Conservation (phyloP, 2,329 filamentous ascomycete genomes). For the Hypoxylon sp. region DNA sequence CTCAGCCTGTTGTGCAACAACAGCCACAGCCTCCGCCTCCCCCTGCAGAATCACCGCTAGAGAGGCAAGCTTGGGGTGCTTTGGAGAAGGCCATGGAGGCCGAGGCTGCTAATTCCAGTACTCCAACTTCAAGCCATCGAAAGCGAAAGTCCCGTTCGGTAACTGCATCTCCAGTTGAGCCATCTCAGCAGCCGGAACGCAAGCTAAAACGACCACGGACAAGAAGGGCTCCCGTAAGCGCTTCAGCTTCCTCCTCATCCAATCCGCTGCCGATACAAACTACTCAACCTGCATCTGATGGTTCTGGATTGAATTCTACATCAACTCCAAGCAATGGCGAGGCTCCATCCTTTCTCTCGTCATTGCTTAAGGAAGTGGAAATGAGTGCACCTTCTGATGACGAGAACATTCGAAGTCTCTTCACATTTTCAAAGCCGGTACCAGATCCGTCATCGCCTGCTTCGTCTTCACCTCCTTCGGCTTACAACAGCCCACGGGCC, state of each 20-base stretch:
- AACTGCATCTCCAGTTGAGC: constrained; percentile 77
- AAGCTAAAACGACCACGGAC: constrained; percentile 91
- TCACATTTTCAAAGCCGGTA: constrained; percentile 52
- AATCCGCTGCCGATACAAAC: constrained; percentile 39
- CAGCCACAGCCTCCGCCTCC: constrained; percentile 65
- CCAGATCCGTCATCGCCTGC: constrained; percentile 71
- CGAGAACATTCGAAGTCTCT: constrained; percentile 61
- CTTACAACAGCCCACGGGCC: constrained; percentile 75
- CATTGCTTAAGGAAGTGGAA: constrained; percentile 89
- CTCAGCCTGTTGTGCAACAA: constrained; percentile 71
- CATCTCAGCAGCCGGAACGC: constrained; percentile 78
- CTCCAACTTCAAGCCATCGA: constrained; percentile 63
- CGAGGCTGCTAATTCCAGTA: constrained; percentile 70
- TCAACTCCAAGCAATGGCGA: constrained; percentile 54
- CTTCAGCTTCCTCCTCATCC: constrained; percentile 62
- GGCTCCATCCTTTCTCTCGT: constrained; percentile 85
- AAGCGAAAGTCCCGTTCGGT: constrained; percentile 81
- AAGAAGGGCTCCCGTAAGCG: constrained; percentile 67
- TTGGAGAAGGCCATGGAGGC: constrained; percentile 86
- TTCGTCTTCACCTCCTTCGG: constrained; percentile 73
- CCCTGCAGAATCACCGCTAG: constrained; percentile 78
- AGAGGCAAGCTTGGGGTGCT: constrained; percentile 88
- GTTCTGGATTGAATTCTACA: constrained; percentile 40
- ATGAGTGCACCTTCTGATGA: constrained; percentile 71
- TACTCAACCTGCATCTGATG: constrained; percentile 39